A percentile compares a stretch with the other conserved stretches of the same genome.
Conservation (phyloP, 352 stramenopile species). For the Hyaloperonospora arabidopsidis region DNA sequence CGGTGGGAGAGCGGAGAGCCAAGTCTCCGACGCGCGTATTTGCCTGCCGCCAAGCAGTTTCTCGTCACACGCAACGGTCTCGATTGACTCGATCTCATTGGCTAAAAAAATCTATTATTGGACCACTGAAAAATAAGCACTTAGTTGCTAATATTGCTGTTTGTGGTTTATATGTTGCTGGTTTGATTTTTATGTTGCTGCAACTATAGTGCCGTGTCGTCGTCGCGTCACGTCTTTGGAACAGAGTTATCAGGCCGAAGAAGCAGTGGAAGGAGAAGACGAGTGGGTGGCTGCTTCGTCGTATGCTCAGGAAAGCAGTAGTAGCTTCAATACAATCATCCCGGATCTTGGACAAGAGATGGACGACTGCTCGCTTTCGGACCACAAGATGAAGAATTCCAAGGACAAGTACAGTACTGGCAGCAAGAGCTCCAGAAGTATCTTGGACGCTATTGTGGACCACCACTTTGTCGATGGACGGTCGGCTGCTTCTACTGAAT, state of each 20-base stretch:
- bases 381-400: slow-evolving; percentile 10
- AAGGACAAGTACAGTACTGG: no score
- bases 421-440: slow-evolving; percentile 15
- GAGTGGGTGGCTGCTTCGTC: slow-evolving; percentile 88
- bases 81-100: neutral
- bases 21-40: slow-evolving; percentile 45
- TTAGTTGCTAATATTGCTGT: no score
- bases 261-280: slow-evolving; percentile 71
- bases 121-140: no score
- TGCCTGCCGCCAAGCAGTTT: slow-evolving; percentile 84
- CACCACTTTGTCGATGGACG: slow-evolving; percentile 43
- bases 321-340: slow-evolving; percentile 21
- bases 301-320: slow-evolving; percentile 38
- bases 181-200: neutral
- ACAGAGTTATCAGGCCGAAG: slow-evolving; percentile 63
- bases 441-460: slow-evolving; percentile 64
- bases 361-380: slow-evolving; percentile 50
- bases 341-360: slow-evolving; percentile 54
- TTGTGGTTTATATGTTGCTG: neutral
- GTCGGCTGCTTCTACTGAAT: slow-evolving; percentile 8
- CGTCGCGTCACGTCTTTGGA: slow-evolving; percentile 72
- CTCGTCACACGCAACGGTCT: slow-evolving; percentile 75
- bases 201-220: slow-evolving; percentile 72
- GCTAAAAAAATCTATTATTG: neutral
- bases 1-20: slow-evolving; percentile 82